Evolutionary conservation across 2,329 filamentous ascomycete species (phyloP), one percentile per base, ranked within the genome.

Genomic region (Penicillium digitatum): DNA sequence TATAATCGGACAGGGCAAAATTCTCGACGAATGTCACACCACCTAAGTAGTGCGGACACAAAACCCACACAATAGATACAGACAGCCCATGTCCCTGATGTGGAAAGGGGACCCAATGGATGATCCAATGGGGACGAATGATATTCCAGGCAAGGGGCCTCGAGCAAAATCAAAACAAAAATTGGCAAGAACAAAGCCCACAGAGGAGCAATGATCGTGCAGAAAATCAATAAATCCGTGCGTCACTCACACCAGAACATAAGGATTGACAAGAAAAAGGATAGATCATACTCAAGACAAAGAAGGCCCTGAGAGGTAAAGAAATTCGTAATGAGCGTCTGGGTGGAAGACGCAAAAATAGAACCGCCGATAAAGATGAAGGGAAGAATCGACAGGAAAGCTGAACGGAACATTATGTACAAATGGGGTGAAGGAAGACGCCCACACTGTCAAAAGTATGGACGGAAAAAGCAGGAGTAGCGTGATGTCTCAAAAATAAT

Each of bases 181-280:
- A 54, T 56, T 56, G 53, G 52, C 51, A 55, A 57, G 49, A 44
- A 49, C 49, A 48, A 56, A 57, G 60, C 58, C 58, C 61, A 48
- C 27, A 27, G 12, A 32, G 20, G 44, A 43, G 48, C 59, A 67
- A 58, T 45, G 56, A 69, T 60, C 59, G 63, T 62, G 56, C 61
- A 62, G 59, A 65, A 62, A 47, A 56, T 62, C 55, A 63, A 64
- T 61, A 44, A 59, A 64, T 52, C 57, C 60, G 65, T 60, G 59
- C 60, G 58, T 60, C 59, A 61, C 56, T 57, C 56, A 63, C 61
- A 68, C 67, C 58, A 60, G 59, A 61, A 65, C 64, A 65, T 68
- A 48, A 72, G 38, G 69, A 72, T 65, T 58, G 69, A 69, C 66
- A 66, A 64, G 63, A 70, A 70, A 60, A 52, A 54, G 50, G 56